Evolutionary conservation across 345 rosid genomes (phyloP), one percentile per base, ranked within the genome.

Genomic region (Euphorbia peplus): DNA sequence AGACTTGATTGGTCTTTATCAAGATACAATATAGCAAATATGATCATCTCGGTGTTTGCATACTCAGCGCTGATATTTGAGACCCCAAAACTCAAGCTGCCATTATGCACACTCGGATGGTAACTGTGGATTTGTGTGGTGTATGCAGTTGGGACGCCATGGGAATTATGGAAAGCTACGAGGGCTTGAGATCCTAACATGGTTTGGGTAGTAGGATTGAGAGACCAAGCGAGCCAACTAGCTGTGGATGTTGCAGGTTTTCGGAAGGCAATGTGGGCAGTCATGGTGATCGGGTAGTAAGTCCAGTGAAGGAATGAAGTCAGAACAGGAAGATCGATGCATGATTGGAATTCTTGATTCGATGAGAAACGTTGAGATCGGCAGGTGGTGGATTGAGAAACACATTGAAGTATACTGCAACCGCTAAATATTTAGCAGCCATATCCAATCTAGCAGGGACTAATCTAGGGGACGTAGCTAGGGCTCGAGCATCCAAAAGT

Each of bases 11-110:
- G 1, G 60, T 56, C 8, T 1, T 18, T 13, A 56, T 15, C 35
- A 56, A 56, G 60, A 4, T 56, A n/a, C 37, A 56, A 28, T 25
- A 19, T 56, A 3, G 60, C 60, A 28, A 56, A 56, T 26, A 56
- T 26, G 1, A 56, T 56, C 37, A 56, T 26, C 37, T 56, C 60
- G 16, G 16, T 18, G 6, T 56, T 56, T 13, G 37, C 12, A 56
- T 56, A 56, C 60, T 56, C 60, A 4, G 60, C 60, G 13, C 19
- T 14, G n/a, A n/a, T n/a, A n/a, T n/a, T n/a, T n/a, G n/a, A n/a
- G n/a, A n/a, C n/a, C n/a, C n/a, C n/a, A n/a, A 56, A 56, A 28
- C n/a, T 56, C 60, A 56, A 56, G 32, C 32, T 56, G 0, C 60
- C 60, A 1, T 6, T 6, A 8, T 28, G 37, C 60, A 56, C 28